Evolutionary conservation across 257 asterid species (phyloP), one percentile per base, ranked within the genome.

Genomic region (Striga asiatica): DNA sequence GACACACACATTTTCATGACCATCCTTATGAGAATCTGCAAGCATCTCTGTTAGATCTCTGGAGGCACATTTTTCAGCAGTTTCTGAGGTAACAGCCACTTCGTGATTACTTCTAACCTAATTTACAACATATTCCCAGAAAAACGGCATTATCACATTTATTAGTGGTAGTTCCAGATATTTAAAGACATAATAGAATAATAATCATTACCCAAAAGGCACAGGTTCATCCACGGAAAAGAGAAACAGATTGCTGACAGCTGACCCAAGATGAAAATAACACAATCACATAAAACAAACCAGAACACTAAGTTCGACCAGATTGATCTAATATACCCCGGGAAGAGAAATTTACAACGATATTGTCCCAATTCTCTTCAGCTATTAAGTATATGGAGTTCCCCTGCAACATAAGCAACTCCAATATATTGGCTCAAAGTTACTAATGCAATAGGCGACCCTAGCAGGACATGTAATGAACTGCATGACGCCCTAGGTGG

Each of bases 51-150:
- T 58, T 60, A 50, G 61, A 22, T 42, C 50, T 58, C 62, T 46
- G 58, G 35, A 63, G 41, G 50, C 51, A 17, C 16, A 46, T 41
- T 60, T 62, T 62, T 38, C 71, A 59, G 60, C 64, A 63, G 68
- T 43, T 60, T 59, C 72, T 31, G 60, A 61, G 66, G 50, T 57
- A 53, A 58, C 58, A 71, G 67, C 72, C 62, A 74, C 83, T 77
- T 70, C 83, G 61, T 43, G 66, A 72, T 70, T 73, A 52, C 67
- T 69, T 61, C 59, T 66, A 72, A 60, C 93, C 95, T 85, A 75
- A 75, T 65, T 64, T 31, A 35, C 62, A 72, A 45, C 62, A 64
- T 43, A 72, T 64, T 51, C 55, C 41, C 65, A 64, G 49, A 43
- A 60, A n/a, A 61, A 66, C 56, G 60, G 38, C 35, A 58, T 55